phyloP scores from a whole-genome alignment of 257 asterid genomes.

The Solanum chiquidenum region DNA sequence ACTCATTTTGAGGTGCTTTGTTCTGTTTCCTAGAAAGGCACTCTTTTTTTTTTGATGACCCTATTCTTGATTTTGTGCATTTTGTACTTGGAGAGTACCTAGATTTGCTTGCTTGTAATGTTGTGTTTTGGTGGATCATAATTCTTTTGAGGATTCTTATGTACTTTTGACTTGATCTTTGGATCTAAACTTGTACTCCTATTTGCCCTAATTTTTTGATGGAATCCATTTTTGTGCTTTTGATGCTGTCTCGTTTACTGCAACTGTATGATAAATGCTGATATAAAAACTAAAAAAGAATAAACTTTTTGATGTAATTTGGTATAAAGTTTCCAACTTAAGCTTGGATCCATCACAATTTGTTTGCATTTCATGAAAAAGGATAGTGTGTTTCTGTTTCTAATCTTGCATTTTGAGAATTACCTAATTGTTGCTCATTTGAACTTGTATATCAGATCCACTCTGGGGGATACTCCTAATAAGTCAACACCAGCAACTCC shows the following conservation, averaged over 20 bases:
- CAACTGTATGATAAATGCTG: neutral
- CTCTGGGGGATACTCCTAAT: constrained; percentile 58
- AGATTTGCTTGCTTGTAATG: neutral
- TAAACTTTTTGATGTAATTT: neutral
- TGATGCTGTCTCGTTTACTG: neutral
- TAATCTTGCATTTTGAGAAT: neutral
- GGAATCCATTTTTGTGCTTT: neutral
- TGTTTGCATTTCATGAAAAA: neutral
- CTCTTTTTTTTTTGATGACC: neutral
- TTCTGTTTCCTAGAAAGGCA: neutral
- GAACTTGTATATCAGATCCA: constrained; percentile 39
- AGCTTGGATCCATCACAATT: neutral
- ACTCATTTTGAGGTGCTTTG: neutral
- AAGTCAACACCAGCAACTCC: constrained; percentile 55
- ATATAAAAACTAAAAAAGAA: neutral
- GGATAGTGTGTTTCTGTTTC: neutral
- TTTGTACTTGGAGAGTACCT: neutral
- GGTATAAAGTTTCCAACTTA: neutral
- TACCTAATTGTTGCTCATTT: neutral
- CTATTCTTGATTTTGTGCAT: neutral
- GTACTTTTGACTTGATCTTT: constrained; percentile 4
- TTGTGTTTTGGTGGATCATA: neutral
- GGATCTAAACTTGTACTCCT: constrained; percentile 12
- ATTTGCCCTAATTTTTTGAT: neutral
- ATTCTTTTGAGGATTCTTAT: neutral